Percentiles rank a stretch among this genome's conserved stretches.
Evolutionary conservation across 2,329 filamentous ascomycete species (phyloP).

Genomic region (Verticillium tricorpus): DNA sequence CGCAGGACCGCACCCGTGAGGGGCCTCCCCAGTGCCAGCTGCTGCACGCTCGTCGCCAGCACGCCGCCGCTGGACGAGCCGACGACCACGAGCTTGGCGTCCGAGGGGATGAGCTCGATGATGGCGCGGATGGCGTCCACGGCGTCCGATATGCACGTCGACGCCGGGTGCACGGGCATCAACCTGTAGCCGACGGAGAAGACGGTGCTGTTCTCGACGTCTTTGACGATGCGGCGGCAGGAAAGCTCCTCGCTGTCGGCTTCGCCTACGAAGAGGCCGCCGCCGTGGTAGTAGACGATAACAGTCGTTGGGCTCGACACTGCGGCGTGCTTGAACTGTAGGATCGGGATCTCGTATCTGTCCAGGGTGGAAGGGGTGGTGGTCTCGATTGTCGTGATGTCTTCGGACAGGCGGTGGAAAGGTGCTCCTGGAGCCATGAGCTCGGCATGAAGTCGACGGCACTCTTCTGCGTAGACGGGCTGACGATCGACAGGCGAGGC

Average conservation of each 20-base stretch:
- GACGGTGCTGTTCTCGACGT: constrained; percentile 23
- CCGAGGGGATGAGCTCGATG: constrained; percentile 5
- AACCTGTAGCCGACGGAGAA: constrained; percentile 44
- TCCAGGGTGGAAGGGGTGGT: constrained; percentile 27
- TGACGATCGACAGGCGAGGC: constrained; percentile 28
- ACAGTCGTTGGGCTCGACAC: constrained; percentile 16
- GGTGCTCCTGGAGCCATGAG: constrained; percentile 30
- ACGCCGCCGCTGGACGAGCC: constrained; percentile 46
- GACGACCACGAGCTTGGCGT: constrained; percentile 25
- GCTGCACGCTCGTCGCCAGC: constrained; percentile 39
- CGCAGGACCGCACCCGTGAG: constrained; percentile 39
- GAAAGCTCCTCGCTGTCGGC: constrained; percentile 45
- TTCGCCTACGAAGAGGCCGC: constrained; percentile 41
- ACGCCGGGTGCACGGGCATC: constrained; percentile 32
- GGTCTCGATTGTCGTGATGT: constrained; percentile 22
- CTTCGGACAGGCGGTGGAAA: constrained; percentile 30
- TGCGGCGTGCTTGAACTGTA: constrained; percentile 22
- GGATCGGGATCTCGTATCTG: constrained; percentile 28
- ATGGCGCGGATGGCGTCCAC: constrained; percentile 28
- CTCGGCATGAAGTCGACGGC: constrained; percentile 28
- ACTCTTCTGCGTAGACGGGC: constrained; percentile 33
- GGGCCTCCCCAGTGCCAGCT: constrained; percentile 18
- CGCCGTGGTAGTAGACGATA: constrained; percentile 44
- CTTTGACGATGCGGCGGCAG: constrained; percentile 35
- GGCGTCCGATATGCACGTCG: constrained; percentile 37